Conservation (phyloP, 805 yeast species). For the Starmerella bombi region DNA sequence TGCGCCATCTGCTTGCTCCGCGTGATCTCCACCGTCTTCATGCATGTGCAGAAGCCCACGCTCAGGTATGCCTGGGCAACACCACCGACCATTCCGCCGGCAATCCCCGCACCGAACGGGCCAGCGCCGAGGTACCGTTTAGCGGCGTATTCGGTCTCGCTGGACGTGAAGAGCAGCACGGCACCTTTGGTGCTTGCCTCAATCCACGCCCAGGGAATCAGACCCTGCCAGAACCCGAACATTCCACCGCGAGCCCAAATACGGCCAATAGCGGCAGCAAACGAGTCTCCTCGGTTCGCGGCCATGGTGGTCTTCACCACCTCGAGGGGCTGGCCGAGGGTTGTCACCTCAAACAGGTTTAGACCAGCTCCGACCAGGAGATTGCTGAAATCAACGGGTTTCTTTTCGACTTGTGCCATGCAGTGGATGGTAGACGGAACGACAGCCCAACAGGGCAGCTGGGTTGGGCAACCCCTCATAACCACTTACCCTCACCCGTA, state of each 20-base stretch:
- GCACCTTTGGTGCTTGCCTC: slow-evolving; percentile 99
- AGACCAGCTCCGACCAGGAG: slow-evolving; percentile 87
- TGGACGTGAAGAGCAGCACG: slow-evolving; percentile 77
- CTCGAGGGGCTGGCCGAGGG: slow-evolving; percentile 94
- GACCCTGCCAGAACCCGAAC: slow-evolving; percentile 87
- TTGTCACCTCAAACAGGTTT: slow-evolving; percentile 82
- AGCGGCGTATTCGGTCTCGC: slow-evolving; percentile 77
- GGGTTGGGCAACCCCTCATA: too few species aligned
- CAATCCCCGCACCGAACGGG: slow-evolving; percentile 74
- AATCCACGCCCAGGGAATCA: slow-evolving; percentile 99
- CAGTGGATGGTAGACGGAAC: neutral
- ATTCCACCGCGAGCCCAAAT: slow-evolving; percentile 93
- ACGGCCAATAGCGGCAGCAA: slow-evolving; percentile 52
- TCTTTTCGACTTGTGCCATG: slow-evolving; percentile 38
- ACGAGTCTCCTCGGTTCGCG: slow-evolving; percentile 66
- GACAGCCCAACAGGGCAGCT: neutral
- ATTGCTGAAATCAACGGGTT: slow-evolving; percentile 78
- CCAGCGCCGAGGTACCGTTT: slow-evolving; percentile 41
- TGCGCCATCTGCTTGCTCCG: slow-evolving; percentile 59
- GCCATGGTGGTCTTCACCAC: slow-evolving; percentile 97
- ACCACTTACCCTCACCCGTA: too few species aligned
- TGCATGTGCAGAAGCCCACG: slow-evolving; percentile 95
- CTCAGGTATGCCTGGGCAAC: slow-evolving; percentile 91
- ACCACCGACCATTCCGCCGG: slow-evolving; percentile 95
- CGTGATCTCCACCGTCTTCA: slow-evolving; percentile 97